These are phyloP conservation scores for Cordyceps pruinosa DNA, from an alignment of 2,329 filamentous ascomycete species.

Conservation along the genomic window DNA sequence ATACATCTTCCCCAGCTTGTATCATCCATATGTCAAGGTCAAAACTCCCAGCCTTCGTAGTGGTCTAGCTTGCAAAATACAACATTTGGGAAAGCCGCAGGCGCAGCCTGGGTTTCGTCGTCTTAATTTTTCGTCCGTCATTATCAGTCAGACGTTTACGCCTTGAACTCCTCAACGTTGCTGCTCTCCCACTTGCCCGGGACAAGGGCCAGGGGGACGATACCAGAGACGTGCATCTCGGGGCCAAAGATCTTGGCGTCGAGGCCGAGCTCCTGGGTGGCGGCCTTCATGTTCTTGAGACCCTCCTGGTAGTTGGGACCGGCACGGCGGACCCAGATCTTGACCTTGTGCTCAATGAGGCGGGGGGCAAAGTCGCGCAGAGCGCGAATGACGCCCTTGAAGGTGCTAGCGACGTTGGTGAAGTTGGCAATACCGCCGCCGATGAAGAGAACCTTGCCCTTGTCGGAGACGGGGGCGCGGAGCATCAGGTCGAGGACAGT, in stretches of 20 bases:
- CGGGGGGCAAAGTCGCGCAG: constrained; percentile 81
- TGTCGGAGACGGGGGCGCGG: constrained; percentile 71
- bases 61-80: constrained; percentile 30
- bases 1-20: constrained; percentile 3
- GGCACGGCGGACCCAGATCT: constrained; percentile 89
- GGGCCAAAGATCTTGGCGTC: constrained; percentile 57
- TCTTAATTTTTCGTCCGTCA: constrained; percentile 1
- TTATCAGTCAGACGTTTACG: constrained; percentile 28
- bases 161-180: constrained; percentile 55
- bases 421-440: constrained; percentile 99
- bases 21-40: constrained; percentile 11
- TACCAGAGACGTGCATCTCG: constrained; percentile 96
- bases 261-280: constrained; percentile 86
- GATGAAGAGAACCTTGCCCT: constrained; percentile 99
- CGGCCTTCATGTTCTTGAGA: constrained; percentile 98
- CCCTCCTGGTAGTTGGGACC: constrained; percentile 99
- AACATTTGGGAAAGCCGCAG: constrained; percentile 18
- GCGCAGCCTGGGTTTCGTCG: constrained; percentile 3
- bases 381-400: constrained; percentile 98
- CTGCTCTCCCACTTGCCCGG: constrained; percentile 58
- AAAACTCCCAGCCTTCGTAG: constrained; percentile 20
- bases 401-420: constrained; percentile 97
- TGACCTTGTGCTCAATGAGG: constrained; percentile 91
- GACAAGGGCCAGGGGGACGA: constrained; percentile 83
- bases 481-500: constrained; percentile 98